These are phyloP conservation scores for Effrenium voratum DNA, from an alignment of 73 alveolate species.

Conservation along the genomic window DNA sequence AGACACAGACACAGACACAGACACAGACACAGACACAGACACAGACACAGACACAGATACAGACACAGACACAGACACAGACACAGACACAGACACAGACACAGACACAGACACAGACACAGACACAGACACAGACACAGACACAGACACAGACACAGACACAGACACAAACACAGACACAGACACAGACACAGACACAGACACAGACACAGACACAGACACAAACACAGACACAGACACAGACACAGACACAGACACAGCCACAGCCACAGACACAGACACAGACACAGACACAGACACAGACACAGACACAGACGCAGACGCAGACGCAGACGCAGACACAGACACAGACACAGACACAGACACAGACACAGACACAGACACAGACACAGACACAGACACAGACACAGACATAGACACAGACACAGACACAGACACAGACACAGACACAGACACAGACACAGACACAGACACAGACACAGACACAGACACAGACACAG, in stretches of 20 bases:
- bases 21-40: not conserved
- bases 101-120: not conserved
- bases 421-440: not conserved
- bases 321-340: too few relatives aligned
- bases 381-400: slow-evolving; percentile 3
- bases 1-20: not conserved
- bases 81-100: not conserved
- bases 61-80: not conserved
- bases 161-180: too few relatives aligned
- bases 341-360: not conserved
- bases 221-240: too few relatives aligned
- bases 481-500: slow-evolving; percentile 7
- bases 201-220: too few relatives aligned
- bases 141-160: not conserved
- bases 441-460: not conserved
- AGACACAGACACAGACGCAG: too few relatives aligned
- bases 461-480: not conserved
- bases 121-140: not conserved
- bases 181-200: not conserved
- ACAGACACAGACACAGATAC: too few relatives aligned
- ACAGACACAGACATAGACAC: too few relatives aligned
- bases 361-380: not conserved
- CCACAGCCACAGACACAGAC: not conserved
- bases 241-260: too few relatives aligned
- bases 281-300: not conserved